Evolutionary conservation across 139 green algal species (phyloP), one percentile per base, ranked within the genome.

Genomic region (Coelastrella sp.): DNA sequence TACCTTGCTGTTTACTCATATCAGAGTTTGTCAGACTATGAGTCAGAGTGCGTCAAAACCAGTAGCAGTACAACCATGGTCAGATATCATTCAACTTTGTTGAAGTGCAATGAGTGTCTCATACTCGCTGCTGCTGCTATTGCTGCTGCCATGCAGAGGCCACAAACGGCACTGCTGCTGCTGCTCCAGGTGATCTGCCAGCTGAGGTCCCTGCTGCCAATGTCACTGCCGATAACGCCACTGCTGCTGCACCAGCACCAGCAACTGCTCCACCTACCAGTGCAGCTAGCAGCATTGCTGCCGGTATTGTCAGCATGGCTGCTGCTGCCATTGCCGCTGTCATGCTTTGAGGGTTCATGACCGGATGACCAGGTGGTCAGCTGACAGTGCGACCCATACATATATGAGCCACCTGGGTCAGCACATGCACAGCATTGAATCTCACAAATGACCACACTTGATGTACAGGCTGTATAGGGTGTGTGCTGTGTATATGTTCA

Each of bases 311-410:
- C 21, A 85, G 13, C 41, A 41, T 85, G 27, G 79, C 43, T 32
- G 79, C 62, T 50, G 79, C 79, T 37, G 79, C 23, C 41, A 23
- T 64, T 21, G 60, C 71, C 19, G 79, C 63, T 0, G 32, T 85
- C 30, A 8, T 76, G 41, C 41, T 85, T n/a, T 85, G 37, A 85
- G 41, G 51, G 30, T 17, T 11, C 41, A 60, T 41, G 59, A 9
- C 25, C 30, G 62, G 13, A 41, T 71, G 30, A 38, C 8, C 62
- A 40, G 40, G 11, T 67, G 59, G 59, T 32, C 27, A 7, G 23
- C 59, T 32, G 59, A 13, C 45, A 9, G 45, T 57, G 45, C 45
- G 45, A 57, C n/a, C n/a, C n/a, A n/a, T n/a, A n/a, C n/a, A n/a
- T n/a, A n/a, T n/a, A n/a, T n/a, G n/a, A n/a, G n/a, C n/a, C n/a